Percentiles rank a stretch among this genome's conserved stretches.
Conservation (phyloP, 208 protist genomes). For the Trypanosoma rangeli region DNA sequence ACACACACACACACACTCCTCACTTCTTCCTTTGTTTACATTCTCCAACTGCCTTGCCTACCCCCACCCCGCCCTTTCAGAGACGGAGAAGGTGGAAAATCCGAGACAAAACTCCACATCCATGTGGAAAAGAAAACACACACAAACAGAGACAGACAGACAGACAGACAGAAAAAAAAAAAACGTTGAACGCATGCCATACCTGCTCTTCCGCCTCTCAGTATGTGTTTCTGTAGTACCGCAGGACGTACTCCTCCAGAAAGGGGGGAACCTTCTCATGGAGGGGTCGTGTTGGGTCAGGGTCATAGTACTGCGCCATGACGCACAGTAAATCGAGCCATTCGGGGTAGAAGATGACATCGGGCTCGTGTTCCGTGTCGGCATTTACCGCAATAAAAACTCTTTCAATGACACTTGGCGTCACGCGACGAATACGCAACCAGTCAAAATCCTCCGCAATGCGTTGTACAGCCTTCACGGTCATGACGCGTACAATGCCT, state of each 20-base stretch:
- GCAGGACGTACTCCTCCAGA: conserved; percentile 44
- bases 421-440: conserved; percentile 32
- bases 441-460: conserved; percentile 64
- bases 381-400: conserved; percentile 41
- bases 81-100: neutral
- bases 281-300: conserved; percentile 50
- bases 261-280: conserved; percentile 58
- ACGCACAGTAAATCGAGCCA: conserved; percentile 69
- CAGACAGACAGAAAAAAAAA: too few relatives aligned
- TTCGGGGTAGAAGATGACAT: conserved; percentile 66
- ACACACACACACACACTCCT: neutral
- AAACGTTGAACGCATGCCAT: too few relatives aligned
- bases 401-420: conserved; percentile 28
- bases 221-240: conserved; percentile 12
- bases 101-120: neutral
- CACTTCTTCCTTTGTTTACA: neutral
- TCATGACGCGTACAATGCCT: conserved; percentile 69
- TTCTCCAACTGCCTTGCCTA: neutral
- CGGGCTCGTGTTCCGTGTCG: conserved; percentile 47
- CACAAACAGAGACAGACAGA: neutral
- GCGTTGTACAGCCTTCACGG: conserved; percentile 30
- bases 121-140: neutral
- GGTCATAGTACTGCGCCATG: conserved; percentile 39
- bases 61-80: too few relatives aligned
- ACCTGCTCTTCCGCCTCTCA: neutral